A percentile compares a stretch with the other conserved stretches of the same genome.
phyloP scores from a whole-genome alignment of 495 filamentous ascomycete genomes.

The Cudoniella acicularis region DNA sequence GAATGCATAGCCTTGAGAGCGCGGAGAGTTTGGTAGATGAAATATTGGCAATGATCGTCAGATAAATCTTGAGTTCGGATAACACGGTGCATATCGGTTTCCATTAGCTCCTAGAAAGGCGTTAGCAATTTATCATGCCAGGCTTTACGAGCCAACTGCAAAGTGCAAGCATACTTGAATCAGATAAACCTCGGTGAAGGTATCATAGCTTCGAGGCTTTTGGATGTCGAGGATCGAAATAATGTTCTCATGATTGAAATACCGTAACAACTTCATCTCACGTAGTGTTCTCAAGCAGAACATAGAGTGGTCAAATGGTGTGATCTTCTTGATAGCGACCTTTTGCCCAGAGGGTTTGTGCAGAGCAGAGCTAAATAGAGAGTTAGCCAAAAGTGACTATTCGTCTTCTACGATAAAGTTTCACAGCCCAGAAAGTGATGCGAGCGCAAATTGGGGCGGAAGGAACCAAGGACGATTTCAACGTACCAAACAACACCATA shows the following conservation, averaged over 20 bases:
- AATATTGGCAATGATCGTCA: slow-evolving; percentile 99
- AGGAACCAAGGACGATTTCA: not conserved
- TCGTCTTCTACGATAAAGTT: no score
- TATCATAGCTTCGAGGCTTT: slow-evolving; percentile 92
- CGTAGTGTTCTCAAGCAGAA: slow-evolving; percentile 95
- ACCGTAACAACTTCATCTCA: slow-evolving; percentile 98
- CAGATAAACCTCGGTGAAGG: slow-evolving; percentile 96
- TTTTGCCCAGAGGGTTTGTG: slow-evolving; percentile 99
- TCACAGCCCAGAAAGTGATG: no score
- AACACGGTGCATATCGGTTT: slow-evolving; percentile 99
- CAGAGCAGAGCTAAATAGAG: slow-evolving; percentile 72
- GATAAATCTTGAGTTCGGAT: slow-evolving; percentile 98
- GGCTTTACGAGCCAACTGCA: not conserved
- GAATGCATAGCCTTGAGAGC: slow-evolving; percentile 99
- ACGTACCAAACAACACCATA: slow-evolving; percentile 98
- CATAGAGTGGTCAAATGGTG: slow-evolving; percentile 98
- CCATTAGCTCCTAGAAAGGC: slow-evolving; percentile 83
- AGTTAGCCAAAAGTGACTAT: slow-evolving; percentile 1
- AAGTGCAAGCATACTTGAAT: slow-evolving; percentile 70
- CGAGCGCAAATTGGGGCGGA: no score
- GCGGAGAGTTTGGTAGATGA: slow-evolving; percentile 99
- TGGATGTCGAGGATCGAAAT: slow-evolving; percentile 99
- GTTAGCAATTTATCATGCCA: slow-evolving; percentile 12
- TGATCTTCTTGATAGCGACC: slow-evolving; percentile 99
- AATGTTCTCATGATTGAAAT: slow-evolving; percentile 99